phyloP scores from a whole-genome alignment of 2,329 filamentous ascomycete species.

The Coccinonectria pachysandricola region DNA sequence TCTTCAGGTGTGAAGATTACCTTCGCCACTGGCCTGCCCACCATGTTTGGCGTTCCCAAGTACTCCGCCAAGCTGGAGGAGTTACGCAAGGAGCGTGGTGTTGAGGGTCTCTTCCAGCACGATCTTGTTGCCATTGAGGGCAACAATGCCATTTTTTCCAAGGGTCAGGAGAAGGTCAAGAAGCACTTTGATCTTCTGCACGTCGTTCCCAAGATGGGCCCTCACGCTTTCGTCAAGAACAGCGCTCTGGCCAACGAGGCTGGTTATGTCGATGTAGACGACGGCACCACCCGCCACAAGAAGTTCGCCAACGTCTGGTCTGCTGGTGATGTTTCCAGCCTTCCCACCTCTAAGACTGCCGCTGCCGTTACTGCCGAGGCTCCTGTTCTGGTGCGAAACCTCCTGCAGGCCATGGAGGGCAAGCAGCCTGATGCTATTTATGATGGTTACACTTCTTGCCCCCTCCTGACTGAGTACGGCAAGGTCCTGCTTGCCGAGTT shows the following conservation, averaged over 20 bases:
- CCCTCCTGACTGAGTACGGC: conserved; percentile 44
- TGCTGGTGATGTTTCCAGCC: conserved; percentile 46
- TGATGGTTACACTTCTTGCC: conserved; percentile 47
- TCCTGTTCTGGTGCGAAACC: conserved; percentile 39
- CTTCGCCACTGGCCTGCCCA: conserved; percentile 44
- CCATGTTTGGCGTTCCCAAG: conserved; percentile 52
- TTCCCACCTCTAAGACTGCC: conserved; percentile 47
- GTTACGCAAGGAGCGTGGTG: conserved; percentile 41
- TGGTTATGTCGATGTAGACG: conserved; percentile 48
- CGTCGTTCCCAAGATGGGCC: conserved; percentile 48
- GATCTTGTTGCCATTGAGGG: conserved; percentile 44
- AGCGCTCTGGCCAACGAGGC: conserved; percentile 43
- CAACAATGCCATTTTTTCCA: conserved; percentile 40
- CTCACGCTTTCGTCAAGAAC: conserved; percentile 42
- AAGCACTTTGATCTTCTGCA: conserved; percentile 45
- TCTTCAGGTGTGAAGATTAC: conserved; percentile 38
- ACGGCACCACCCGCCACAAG: conserved; percentile 40
- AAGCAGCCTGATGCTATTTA: conserved; percentile 33
- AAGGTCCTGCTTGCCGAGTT: conserved; percentile 57
- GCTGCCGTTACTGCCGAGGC: conserved; percentile 42
- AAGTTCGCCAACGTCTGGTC: conserved; percentile 49
- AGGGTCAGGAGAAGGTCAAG: conserved; percentile 33
- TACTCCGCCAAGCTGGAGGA: conserved; percentile 44
- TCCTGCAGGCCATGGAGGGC: conserved; percentile 34
- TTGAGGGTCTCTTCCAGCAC: conserved; percentile 49